A percentile compares a stretch with the other conserved stretches of the same genome.
These are phyloP conservation scores for Cyamopsis tetragonoloba DNA, from an alignment of 306 rosid genomes.

Conservation along the genomic window DNA sequence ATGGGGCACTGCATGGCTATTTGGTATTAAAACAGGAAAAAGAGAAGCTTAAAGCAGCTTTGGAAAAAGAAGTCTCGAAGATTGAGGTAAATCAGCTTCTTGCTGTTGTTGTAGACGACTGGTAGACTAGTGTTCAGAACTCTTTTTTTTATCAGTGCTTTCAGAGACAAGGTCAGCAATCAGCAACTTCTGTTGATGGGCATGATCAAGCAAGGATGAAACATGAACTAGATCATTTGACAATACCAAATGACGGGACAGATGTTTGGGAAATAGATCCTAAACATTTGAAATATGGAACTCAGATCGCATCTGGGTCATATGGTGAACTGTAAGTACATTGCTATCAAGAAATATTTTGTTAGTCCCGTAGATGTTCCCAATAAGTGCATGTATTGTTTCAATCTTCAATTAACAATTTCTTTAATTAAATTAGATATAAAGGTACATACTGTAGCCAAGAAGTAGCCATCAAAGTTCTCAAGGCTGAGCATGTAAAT, in stretches of 20 bases:
- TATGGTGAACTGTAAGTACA: conserved; percentile 89
- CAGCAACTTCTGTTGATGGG: conserved; percentile 47
- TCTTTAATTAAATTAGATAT: conserved; percentile 50
- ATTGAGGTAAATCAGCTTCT: conserved; percentile 57
- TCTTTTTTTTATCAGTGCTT: conserved; percentile 19
- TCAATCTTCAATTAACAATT: conserved; percentile 15
- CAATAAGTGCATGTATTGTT: conserved; percentile 1
- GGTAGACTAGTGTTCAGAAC: background rate
- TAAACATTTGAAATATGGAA: conserved; percentile 66
- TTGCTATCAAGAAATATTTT: conserved; percentile 3
- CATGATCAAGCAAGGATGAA: conserved; percentile 47
- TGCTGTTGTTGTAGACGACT: conserved; percentile 8
- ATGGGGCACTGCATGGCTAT: conserved; percentile 23
- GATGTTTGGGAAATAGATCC: conserved; percentile 98
- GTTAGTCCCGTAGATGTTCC: background rate
- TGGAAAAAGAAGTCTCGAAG: conserved; percentile 62
- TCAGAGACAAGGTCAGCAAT: conserved; percentile 55
- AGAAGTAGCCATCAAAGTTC: conserved; percentile 95
- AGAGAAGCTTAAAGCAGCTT: conserved; percentile 58
- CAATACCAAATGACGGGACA: conserved; percentile 82
- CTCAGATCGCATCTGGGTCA: conserved; percentile 87
- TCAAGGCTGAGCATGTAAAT: conserved; percentile 78
- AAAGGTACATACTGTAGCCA: conserved; percentile 91
- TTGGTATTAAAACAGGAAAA: conserved; percentile 69
- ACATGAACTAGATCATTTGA: conserved; percentile 53